Evolutionary conservation across 2,329 filamentous ascomycete species (phyloP).

Genomic region (Neofusicoccum laricinum): DNA sequence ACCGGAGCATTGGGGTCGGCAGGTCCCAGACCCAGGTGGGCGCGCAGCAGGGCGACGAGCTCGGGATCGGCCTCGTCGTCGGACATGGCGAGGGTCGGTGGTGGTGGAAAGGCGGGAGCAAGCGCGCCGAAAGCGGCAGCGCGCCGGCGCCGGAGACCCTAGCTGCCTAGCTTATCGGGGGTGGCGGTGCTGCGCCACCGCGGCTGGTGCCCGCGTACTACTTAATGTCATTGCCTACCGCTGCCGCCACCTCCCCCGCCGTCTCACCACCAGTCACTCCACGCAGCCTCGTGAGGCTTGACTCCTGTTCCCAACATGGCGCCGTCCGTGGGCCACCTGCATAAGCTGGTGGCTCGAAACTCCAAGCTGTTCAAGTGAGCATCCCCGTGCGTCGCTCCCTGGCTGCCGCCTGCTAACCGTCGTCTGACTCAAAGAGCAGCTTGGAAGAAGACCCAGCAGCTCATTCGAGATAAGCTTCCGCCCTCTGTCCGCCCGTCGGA

Average conservation of each 20-base stretch:
- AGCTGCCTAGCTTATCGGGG: not conserved
- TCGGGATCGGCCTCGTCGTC: conserved; percentile 90
- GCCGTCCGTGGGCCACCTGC: conserved; percentile 36
- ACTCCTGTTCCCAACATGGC: conserved; percentile 30
- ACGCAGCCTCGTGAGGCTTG: conserved; percentile 9
- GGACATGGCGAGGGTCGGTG: conserved; percentile 58
- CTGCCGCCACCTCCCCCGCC: conserved; percentile 3
- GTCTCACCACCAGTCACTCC: conserved; percentile 13
- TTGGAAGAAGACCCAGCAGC: conserved; percentile 46
- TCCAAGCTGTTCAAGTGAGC: conserved; percentile 41
- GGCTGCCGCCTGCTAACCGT: conserved; percentile 1
- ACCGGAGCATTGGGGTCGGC: conserved; percentile 55
- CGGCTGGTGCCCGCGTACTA: not conserved
- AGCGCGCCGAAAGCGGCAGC: not conserved
- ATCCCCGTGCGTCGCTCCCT: not conserved
- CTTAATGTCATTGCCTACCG: conserved; percentile 6
- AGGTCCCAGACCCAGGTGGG: conserved; percentile 66
- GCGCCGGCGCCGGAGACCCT: not conserved
- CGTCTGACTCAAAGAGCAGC: conserved; percentile 37
- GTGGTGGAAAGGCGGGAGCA: not conserved
- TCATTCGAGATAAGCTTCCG: conserved; percentile 45
- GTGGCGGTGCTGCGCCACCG: not conserved
- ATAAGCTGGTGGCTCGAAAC: conserved; percentile 41
- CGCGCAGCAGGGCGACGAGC: conserved; percentile 78
- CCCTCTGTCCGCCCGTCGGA: conserved; percentile 42